Evolutionary conservation across 345 rosid genomes (phyloP).

Genomic region (Barbarea vulgaris): DNA sequence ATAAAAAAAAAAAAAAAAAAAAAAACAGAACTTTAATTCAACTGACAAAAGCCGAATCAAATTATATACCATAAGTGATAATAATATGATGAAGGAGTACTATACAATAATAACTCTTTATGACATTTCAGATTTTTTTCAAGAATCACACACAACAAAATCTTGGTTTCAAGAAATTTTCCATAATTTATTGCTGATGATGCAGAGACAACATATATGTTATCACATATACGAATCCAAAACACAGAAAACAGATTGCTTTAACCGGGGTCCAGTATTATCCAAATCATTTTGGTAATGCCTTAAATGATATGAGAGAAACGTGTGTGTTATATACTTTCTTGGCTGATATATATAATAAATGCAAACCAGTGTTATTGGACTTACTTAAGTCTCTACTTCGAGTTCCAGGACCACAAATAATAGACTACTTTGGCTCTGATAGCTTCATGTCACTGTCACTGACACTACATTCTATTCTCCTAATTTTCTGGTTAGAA

Average conservation of each 20-base stretch:
- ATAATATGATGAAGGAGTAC: slow-evolving; percentile 31
- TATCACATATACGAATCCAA: slow-evolving; percentile 4
- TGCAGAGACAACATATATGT: slow-evolving; percentile 23
- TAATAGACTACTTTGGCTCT: slow-evolving; percentile 21
- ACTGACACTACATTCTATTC: slow-evolving; percentile 40
- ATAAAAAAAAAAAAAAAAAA: slow-evolving; percentile 44
- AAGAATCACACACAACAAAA: slow-evolving; percentile 22
- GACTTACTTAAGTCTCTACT: slow-evolving; percentile 27
- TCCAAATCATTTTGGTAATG: slow-evolving; percentile 1
- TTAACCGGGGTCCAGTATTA: slow-evolving; percentile 15
- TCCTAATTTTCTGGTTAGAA: slow-evolving; percentile 27
- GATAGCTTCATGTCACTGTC: slow-evolving; percentile 41
- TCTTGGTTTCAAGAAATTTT: background rate
- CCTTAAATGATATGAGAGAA: slow-evolving; percentile 37
- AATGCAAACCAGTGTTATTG: slow-evolving; percentile 28
- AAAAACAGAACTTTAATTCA: slow-evolving; percentile 34
- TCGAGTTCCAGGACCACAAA: slow-evolving; percentile 48
- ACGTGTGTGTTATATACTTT: slow-evolving; percentile 36
- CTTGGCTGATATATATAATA: slow-evolving; percentile 36
- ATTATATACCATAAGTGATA: slow-evolving; percentile 35
- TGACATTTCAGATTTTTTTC: slow-evolving; percentile 25
- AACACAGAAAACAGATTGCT: slow-evolving; percentile 5
- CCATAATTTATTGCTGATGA: slow-evolving; percentile 17
- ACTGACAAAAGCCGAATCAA: slow-evolving; percentile 65
- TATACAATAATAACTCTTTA: slow-evolving; percentile 26